Base-by-base conservation (phyloP, 345 rosid species). In the Euclidium syriacum region DNA sequence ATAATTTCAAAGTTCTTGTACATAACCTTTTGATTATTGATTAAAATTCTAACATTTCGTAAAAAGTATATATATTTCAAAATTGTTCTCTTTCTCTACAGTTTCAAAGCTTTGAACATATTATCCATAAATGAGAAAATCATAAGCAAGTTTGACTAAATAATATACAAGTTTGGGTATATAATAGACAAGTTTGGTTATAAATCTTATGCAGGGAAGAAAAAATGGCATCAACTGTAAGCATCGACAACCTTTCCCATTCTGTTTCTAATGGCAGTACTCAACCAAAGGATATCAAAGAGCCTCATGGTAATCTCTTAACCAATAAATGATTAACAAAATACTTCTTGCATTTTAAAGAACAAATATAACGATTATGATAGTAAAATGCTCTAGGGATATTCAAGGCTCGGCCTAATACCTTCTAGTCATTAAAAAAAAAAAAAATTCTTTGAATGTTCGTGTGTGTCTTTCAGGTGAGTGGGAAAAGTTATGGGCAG, bases 401-500 rank as follows among this genome's bases (percentile, higher is more conserved):
- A n/a, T n/a, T n/a, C n/a, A n/a, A n/a, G n/a, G n/a, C n/a, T n/a
- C n/a, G n/a, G n/a, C n/a, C n/a, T n/a, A 5, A 2, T 61, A 8
- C 19, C 27, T 9, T 52, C 29, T 17, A 26, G 25, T 63, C 40
- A 24, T 24, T 35, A 24, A 33, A 7, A 14, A 62, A 40, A n/a
- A n/a, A n/a, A n/a, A n/a, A n/a, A n/a, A n/a, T n/a, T n/a, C n/a
- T n/a, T n/a, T n/a, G n/a, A n/a, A n/a, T n/a, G n/a, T n/a, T n/a
- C n/a, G n/a, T n/a, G n/a, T n/a, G n/a, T 34, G 16, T 12, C 16
- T 17, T 25, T 18, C 52, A 86, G 91, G 67, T 73, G 85, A 87
- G 29, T 86, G 97, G 97, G 88, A 86, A 49, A 83, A 78, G 52
- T 53, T 80, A 55, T 90, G 97, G 95, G 86, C 73, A 73, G 75